A percentile compares a stretch with the other conserved stretches of the same genome.
Conservation (phyloP, 2,329 filamentous ascomycete species). For the Arachnopeziza araneosa region DNA sequence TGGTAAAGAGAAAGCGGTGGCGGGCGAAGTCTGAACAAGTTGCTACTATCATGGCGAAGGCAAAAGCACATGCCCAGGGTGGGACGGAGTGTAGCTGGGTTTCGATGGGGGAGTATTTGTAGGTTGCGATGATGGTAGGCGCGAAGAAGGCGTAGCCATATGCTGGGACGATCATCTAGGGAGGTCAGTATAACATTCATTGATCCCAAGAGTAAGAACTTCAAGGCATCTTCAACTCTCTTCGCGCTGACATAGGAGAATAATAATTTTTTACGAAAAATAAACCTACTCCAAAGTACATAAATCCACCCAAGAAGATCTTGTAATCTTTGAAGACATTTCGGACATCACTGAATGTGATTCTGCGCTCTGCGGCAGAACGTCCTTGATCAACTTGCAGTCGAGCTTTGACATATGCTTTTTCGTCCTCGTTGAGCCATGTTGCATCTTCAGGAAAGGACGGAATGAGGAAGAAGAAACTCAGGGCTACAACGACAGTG, state of each 20-base stretch:
- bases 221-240: too few relatives aligned
- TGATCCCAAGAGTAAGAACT: too few relatives aligned
- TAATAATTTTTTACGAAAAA: too few relatives aligned
- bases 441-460: slow-evolving; percentile 70
- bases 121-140: slow-evolving; percentile 64
- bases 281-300: slow-evolving; percentile 63
- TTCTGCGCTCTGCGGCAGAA: slow-evolving; percentile 56
- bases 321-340: slow-evolving; percentile 68
- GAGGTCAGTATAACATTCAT: too few relatives aligned
- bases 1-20: slow-evolving; percentile 70
- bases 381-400: slow-evolving; percentile 64
- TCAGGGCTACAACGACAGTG: slow-evolving; percentile 54
- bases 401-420: slow-evolving; percentile 58
- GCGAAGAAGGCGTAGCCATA: slow-evolving; percentile 77
- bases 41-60: slow-evolving; percentile 70
- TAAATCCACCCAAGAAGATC: slow-evolving; percentile 67
- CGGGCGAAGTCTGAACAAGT: slow-evolving; percentile 62
- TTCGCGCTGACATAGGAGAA: too few relatives aligned
- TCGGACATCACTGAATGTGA: slow-evolving; percentile 53
- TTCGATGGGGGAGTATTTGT: slow-evolving; percentile 52
- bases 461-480: slow-evolving; percentile 65
- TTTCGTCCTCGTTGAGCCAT: slow-evolving; percentile 67
- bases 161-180: slow-evolving; percentile 61
- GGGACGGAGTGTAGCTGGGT: slow-evolving; percentile 47
- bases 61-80: slow-evolving; percentile 69